Conservation (phyloP, 805 yeast genomes). For the Naumovozyma baii region DNA sequence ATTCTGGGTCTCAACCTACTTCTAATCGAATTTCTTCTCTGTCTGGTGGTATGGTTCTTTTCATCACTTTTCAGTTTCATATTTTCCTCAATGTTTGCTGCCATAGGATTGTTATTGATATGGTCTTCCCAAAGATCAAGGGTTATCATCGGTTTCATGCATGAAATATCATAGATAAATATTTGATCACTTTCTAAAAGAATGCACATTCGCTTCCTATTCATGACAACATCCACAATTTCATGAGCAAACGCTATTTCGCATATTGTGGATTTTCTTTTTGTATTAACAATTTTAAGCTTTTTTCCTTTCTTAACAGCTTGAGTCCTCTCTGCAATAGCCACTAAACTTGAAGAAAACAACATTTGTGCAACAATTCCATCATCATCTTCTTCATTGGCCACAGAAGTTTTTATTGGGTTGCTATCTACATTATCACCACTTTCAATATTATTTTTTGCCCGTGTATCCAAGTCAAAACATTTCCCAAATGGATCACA, state of each 20-base stretch:
- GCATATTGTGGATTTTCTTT: slow-evolving; percentile 64
- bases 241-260: slow-evolving; percentile 79
- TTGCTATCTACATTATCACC: neutral
- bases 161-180: slow-evolving; percentile 79
- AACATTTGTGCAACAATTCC: slow-evolving; percentile 69
- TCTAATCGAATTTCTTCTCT: slow-evolving; percentile 10
- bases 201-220: slow-evolving; percentile 72
- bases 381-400: slow-evolving; percentile 31
- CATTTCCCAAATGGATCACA: slow-evolving; percentile 82
- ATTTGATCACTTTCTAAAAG: slow-evolving; percentile 65
- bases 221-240: slow-evolving; percentile 63
- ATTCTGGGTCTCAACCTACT: slow-evolving; percentile 15
- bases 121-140: slow-evolving; percentile 37
- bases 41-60: slow-evolving; percentile 1
- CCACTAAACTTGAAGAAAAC: slow-evolving; percentile 77
- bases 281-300: slow-evolving; percentile 59
- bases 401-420: slow-evolving; percentile 3
- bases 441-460: slow-evolving; percentile 5
- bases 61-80: neutral
- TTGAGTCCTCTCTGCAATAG: slow-evolving; percentile 66
- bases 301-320: slow-evolving; percentile 52
- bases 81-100: neutral
- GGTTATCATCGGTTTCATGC: slow-evolving; percentile 72
- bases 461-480: slow-evolving; percentile 36
- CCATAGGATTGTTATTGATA: slow-evolving; percentile 2